Conservation (phyloP, 2,329 filamentous ascomycete genomes). For the Zasmidium cellare region DNA sequence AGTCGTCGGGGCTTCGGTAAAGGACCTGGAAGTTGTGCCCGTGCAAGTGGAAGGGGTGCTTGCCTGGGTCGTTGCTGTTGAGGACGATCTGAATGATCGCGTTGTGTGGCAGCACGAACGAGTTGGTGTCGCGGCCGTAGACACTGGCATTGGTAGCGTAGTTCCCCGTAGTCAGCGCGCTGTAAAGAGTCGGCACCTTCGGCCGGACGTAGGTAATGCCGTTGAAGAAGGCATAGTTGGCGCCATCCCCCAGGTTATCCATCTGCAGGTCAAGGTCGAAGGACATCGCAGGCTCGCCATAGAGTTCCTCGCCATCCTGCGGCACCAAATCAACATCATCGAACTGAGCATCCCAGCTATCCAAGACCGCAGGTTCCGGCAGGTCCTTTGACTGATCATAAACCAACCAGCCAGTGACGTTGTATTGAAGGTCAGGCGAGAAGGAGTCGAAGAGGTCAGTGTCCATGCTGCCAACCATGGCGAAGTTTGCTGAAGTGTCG, state of each 20-base stretch:
- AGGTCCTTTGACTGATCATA: slow-evolving; percentile 52
- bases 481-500: slow-evolving; percentile 56
- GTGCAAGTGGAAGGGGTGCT: slow-evolving; percentile 75
- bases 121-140: slow-evolving; percentile 55
- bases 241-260: slow-evolving; percentile 67
- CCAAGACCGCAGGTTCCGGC: slow-evolving; percentile 55
- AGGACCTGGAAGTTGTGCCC: slow-evolving; percentile 71
- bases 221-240: slow-evolving; percentile 65
- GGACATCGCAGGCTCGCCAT: slow-evolving; percentile 61
- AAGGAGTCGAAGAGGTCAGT: slow-evolving; percentile 63
- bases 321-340: slow-evolving; percentile 75
- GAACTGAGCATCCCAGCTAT: slow-evolving; percentile 62
- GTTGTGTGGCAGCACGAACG: slow-evolving; percentile 66
- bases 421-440: slow-evolving; percentile 67
- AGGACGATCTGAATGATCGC: slow-evolving; percentile 71
- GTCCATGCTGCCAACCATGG: slow-evolving; percentile 57
- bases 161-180: slow-evolving; percentile 63
- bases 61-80: slow-evolving; percentile 73
- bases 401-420: slow-evolving; percentile 57
- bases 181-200: slow-evolving; percentile 79
- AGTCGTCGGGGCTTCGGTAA: slow-evolving; percentile 35
- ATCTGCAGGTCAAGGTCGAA: slow-evolving; percentile 63
- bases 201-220: slow-evolving; percentile 72
- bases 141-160: slow-evolving; percentile 45
- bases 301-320: slow-evolving; percentile 62